A percentile compares a stretch with the other conserved stretches of the same genome.
Evolutionary conservation across 2,329 filamentous ascomycete species (phyloP).

Genomic region (Mollisia scopiformis): DNA sequence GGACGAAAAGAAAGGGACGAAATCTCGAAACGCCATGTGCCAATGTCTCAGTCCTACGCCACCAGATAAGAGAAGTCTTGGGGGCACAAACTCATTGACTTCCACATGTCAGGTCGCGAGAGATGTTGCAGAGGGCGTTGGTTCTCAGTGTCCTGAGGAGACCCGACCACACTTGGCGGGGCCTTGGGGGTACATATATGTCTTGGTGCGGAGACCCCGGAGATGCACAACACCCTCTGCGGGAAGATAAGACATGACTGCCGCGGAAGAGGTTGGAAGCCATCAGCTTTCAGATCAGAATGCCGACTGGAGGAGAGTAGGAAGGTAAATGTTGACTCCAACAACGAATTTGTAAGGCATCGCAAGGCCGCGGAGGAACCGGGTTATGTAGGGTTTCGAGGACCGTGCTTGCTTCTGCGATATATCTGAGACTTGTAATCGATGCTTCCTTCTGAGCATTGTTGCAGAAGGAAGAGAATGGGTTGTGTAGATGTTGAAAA

Average conservation of each 20-base stretch:
- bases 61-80: not conserved
- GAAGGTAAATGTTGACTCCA: not conserved
- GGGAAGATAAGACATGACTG: not conserved
- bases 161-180: slow-evolving; percentile 5
- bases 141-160: too few species aligned
- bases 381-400: not conserved
- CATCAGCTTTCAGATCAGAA: not conserved
- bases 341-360: not conserved
- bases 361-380: not conserved
- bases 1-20: too few species aligned
- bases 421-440: not conserved
- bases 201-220: not conserved
- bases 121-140: too few species aligned
- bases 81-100: not conserved
- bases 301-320: not conserved
- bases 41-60: slow-evolving; percentile 3
- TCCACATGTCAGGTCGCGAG: not conserved
- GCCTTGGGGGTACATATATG: not conserved
- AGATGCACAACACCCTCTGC: not conserved
- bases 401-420: not conserved
- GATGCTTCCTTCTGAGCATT: not conserved
- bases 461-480: not conserved
- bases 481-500: not conserved
- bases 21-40: not conserved
- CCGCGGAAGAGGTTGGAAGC: not conserved